Evolutionary conservation across 768 basidiomycete genomes (phyloP), one percentile per base, ranked within the genome.

Genomic region (Kwoniella bestiolae): DNA sequence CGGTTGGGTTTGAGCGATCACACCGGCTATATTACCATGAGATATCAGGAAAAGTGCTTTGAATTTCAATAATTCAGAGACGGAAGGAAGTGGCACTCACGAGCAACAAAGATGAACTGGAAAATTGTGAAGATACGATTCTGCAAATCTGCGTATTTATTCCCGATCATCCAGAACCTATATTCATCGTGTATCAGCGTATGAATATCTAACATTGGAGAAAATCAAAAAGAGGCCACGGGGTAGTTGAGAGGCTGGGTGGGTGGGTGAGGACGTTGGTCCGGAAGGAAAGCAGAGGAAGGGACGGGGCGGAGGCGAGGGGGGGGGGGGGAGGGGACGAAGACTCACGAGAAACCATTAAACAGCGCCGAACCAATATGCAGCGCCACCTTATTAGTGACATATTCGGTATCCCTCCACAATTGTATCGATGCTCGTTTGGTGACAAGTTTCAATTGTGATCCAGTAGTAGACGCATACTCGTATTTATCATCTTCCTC

Each of bases 1-100:
- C 0, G 92, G 91, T 79, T 91, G 88, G 34, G 90, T 86, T 72
- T 91, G 90, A 0, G 86, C 81, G 85, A 92, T 90, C 60, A 93
- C 82, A 67, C 92, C 86, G 14, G 89, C 84, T 83, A 51, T 86
- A 84, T 41, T 18, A 41, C 38, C 38, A 41, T 41, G 12, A 41
- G 14, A 11, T 3, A 41, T 41, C 38, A 3, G 18, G 14, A 41
- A 41, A 3, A 87, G 87, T 89, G 82, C 89, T 56, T 38, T 55
- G 61, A 11, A 14, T 6, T 7, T n/a, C 3, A n/a, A 8, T 28
- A 12, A 21, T 25, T 26, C 1, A 16, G 25, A 21, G 45, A 45
- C 8, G 21, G 5, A 4, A 47, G 41, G 11, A 18, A 25, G 5
- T 12, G n/a, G 46, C 7, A 66, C 59, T 60, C 45, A 60, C 65